A percentile compares a stretch with the other conserved stretches of the same genome.
phyloP scores from a whole-genome alignment of 306 rosid species.

The Lupinus albus region DNA sequence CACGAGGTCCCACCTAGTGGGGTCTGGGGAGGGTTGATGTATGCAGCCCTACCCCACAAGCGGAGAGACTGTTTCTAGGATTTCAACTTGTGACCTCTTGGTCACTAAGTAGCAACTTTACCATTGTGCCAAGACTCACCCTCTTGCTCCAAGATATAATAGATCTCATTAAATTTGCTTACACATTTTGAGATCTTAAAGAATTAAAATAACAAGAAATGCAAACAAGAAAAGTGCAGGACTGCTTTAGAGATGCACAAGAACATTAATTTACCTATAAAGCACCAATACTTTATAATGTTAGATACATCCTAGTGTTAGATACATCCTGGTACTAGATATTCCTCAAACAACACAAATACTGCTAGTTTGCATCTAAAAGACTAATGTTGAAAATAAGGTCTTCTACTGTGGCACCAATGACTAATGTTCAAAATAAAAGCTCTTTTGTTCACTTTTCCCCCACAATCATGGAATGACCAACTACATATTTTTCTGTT shows the following conservation, averaged over 20 bases:
- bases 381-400: too few species aligned
- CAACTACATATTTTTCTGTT: too few species aligned
- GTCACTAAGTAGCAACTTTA: too few species aligned
- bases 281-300: conserved; percentile 7
- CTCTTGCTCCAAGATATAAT: background rate
- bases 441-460: background rate
- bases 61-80: too few species aligned
- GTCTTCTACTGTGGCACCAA: too few species aligned
- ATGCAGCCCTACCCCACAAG: too few species aligned
- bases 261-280: background rate
- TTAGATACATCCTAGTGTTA: background rate
- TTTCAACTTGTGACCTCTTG: too few species aligned
- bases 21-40: too few species aligned
- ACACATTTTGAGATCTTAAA: background rate
- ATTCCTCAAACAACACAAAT: conserved; percentile 1
- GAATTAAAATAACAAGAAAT: background rate
- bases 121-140: too few species aligned
- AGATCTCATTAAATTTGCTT: conserved; percentile 14
- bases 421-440: too few species aligned
- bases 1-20: too few species aligned
- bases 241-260: background rate
- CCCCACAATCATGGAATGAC: background rate
- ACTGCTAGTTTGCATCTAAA: background rate
- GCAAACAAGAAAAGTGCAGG: background rate
- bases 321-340: background rate